These are phyloP conservation scores for Paxillus rubicundulus DNA, from an alignment of 768 basidiomycete genomes.

Conservation along the genomic window DNA sequence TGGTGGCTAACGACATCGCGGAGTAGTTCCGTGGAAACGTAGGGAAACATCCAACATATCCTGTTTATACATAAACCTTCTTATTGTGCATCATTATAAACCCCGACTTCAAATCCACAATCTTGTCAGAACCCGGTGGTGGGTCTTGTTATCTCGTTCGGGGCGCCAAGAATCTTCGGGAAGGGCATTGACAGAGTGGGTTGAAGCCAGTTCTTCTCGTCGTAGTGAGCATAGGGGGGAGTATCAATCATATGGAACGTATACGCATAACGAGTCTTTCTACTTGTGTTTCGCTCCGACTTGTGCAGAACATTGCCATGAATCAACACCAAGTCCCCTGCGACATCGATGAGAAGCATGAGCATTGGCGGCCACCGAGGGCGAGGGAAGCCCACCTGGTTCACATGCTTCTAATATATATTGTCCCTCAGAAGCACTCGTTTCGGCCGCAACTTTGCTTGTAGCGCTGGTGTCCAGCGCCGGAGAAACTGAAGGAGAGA, in stretches of 20 bases:
- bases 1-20: slow-evolving; percentile 7
- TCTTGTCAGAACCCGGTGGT: neutral
- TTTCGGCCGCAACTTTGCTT: neutral
- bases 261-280: slow-evolving; percentile 84
- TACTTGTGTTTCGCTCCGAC: slow-evolving; percentile 80
- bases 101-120: neutral
- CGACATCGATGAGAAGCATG: neutral
- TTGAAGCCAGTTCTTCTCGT: slow-evolving; percentile 94
- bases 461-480: slow-evolving; percentile 3
- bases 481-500: slow-evolving; percentile 36
- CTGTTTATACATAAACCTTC: neutral
- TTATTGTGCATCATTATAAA: neutral
- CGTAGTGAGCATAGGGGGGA: slow-evolving; percentile 67
- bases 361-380: neutral
- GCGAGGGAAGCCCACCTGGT: slow-evolving; percentile 50
- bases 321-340: slow-evolving; percentile 89
- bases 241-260: slow-evolving; percentile 95
- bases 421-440: slow-evolving; percentile 33
- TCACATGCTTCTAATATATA: slow-evolving; percentile 72
- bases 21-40: neutral
- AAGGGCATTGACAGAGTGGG: slow-evolving; percentile 85
- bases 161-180: slow-evolving; percentile 47
- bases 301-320: slow-evolving; percentile 93
- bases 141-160: slow-evolving; percentile 8
- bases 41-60: too few relatives aligned